Evolutionary conservation across 1,139 yeast genomes (phyloP), one percentile per base, ranked within the genome.

Genomic region (Petasospora rhodanensis): DNA sequence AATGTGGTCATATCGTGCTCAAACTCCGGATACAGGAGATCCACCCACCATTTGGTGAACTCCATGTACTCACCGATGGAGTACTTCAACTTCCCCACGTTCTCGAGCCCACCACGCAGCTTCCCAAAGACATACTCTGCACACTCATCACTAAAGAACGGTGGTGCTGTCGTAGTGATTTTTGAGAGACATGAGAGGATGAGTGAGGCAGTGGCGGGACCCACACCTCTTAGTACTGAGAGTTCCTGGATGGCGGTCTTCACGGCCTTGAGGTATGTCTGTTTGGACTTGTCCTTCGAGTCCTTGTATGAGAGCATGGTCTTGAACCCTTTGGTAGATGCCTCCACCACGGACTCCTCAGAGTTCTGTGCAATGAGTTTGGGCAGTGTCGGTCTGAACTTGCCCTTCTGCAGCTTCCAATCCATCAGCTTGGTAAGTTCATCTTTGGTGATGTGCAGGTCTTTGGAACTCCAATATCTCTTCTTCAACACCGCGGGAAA

Each of bases 181-280:
- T 27, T 26, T 11, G 29, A 31, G 15, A 49, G 26, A 4, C 35
- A 13, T 2, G 52, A 49, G 1, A 50, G 31, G 2, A 50, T 18
- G n/a, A 50, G 24, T 2, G 55, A 50, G 0, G 46, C 51, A 4
- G 53, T 50, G 1, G 55, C 55, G 2, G 55, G 55, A 0, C 55
- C 54, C 4, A 50, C 51, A 3, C 55, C 54, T 24, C 51, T 14
- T 7, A 50, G 29, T 6, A 31, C 32, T 6, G 32, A 34, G 5
- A 48, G 19, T 1, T 22, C 22, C 9, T 26, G 29, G 27, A 46
- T 3, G 0, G 50, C 28, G 4, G 20, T 11, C 18, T 38, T 44
- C 8, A 47, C 34, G 3, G 37, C 7, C 10, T 26, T 30, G 3
- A 30, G 17, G 19, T 49, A 48, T 3, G 17, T 28, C 6, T 46